Evolutionary conservation across 176 grass and related monocot genomes (phyloP), one percentile per base, ranked within the genome.

Genomic region (Oryza meridionalis): DNA sequence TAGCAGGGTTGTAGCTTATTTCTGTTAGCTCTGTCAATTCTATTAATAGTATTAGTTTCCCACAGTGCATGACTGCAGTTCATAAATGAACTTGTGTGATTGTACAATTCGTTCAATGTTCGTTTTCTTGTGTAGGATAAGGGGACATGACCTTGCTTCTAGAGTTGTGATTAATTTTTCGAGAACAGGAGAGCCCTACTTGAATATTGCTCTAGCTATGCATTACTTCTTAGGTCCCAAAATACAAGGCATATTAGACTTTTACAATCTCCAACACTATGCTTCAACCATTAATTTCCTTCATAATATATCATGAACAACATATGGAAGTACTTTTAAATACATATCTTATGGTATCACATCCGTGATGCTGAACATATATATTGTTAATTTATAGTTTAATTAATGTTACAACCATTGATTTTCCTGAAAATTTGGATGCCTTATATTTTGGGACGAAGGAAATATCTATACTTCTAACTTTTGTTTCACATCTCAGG

Each of bases 401-500:
- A 43, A 2, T 43, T 9, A 11, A 43, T 43, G 42, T 43, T 43
- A 43, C 42, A 10, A 43, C 10, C 9, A 7, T 43, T 11, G 42
- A 43, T 43, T 43, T 43, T 43, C 42, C 42, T 43, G 42, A 43
- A 43, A 43, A 43, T 43, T 2, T 43, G 42, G 42, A 9, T 43
- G 42, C 42, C 1, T 43, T 43, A 10, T 43, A 43, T 43, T 43
- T 43, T 43, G 9, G 42, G 42, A 43, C 9, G 9, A 2, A 43
- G 42, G 42, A 7, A 43, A 40, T 26, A 40, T 77, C 63, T 7
- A 4, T 21, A 44, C 80, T 32, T 58, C 15, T 40, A 58, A 72
- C 17, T 33, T 72, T 70, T 82, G 21, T 33, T 26, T 21, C 26
- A 67, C n/a, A 25, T 59, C 72, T 45, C 45, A 78, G 88, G 67